Evolutionary conservation across 495 filamentous ascomycete species (phyloP), one percentile per base, ranked within the genome.

Genomic region (Penicillium bovifimosum): DNA sequence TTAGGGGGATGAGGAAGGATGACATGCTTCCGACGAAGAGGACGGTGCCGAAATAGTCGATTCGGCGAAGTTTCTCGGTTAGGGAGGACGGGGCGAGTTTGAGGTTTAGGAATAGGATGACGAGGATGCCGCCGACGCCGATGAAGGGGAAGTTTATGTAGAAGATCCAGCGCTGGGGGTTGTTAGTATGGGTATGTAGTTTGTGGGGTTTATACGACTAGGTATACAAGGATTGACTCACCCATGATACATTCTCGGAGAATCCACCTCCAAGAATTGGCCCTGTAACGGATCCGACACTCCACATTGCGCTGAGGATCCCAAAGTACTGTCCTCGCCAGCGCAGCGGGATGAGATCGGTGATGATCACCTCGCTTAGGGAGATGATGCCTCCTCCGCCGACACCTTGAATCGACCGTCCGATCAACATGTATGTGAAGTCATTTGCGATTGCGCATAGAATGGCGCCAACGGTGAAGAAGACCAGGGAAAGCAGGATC

Each of bases 321-420:
- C 79, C 79, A 34, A 71, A 70, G 62, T 79, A 82, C 52, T 79
- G 62, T 16, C 71, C 73, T 36, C 73, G 61, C 11, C 65, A 61
- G 13, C 70, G 55, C 5, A 80, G 61, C 0, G 76, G 74, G 10
- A 80, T 79, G 9, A 90, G 65, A 56, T 90, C 87, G 0, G 85
- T 87, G 39, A 90, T 75, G 14, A 90, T 68, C 17, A 88, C 81
- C 60, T 88, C 83, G 1, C 76, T 78, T 52, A 89, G 61, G 6
- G 77, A 74, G 14, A 87, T 74, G 33, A 91, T 70, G 0, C 87
- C 86, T n/a, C 86, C 86, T 24, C 84, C 86, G 8, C 87, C 87
- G 17, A 86, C 64, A 38, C 87, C 87, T 52, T 89, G 86, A 17
- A 90, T 76, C 0, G 78, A 74, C 7, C 87, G 75, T 3, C 85